phyloP scores from a whole-genome alignment of 1,139 yeast species.

The Schwanniomyces etchellsii region DNA sequence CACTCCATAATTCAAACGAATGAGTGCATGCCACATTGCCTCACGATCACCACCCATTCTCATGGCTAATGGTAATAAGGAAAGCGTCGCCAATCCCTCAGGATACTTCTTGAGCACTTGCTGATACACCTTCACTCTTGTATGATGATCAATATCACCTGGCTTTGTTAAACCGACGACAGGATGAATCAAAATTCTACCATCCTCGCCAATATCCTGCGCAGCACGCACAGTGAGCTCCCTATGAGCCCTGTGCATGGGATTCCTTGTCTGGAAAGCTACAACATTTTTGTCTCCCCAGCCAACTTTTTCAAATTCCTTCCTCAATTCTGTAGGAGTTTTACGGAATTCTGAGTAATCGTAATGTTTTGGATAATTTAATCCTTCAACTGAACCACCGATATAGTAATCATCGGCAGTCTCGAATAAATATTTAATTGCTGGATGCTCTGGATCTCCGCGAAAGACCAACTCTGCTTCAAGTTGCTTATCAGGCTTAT shows the following conservation, averaged over 20 bases:
- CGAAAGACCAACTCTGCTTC: slow-evolving; percentile 89
- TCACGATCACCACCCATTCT: slow-evolving; percentile 99
- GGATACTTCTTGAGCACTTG: slow-evolving; percentile 91
- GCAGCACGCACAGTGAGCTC: slow-evolving; percentile 96
- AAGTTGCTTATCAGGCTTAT: slow-evolving; percentile 67
- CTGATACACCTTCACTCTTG: slow-evolving; percentile 92
- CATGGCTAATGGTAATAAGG: slow-evolving; percentile 92
- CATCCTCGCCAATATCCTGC: slow-evolving; percentile 36
- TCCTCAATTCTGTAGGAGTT: slow-evolving; percentile 86
- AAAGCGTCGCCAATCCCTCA: slow-evolving; percentile 84
- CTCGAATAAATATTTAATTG: slow-evolving; percentile 66
- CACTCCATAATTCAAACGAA: slow-evolving; percentile 94
- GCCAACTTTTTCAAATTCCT: slow-evolving; percentile 71
- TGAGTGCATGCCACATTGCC: slow-evolving; percentile 97
- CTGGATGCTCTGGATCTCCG: slow-evolving; percentile 98
- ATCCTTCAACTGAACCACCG: slow-evolving; percentile 85
- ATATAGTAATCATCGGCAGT: slow-evolving; percentile 78
- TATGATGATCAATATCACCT: slow-evolving; percentile 96
- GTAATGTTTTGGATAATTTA: slow-evolving; percentile 80
- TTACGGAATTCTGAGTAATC: slow-evolving; percentile 84
- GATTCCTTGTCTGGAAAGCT: slow-evolving; percentile 97
- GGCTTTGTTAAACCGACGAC: slow-evolving; percentile 97
- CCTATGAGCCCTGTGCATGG: slow-evolving; percentile 98
- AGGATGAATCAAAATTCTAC: slow-evolving; percentile 86
- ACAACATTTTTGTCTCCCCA: slow-evolving; percentile 77